These are phyloP conservation scores for Akanthomyces uredinophilus DNA, from an alignment of 2,329 filamentous ascomycete genomes.

Conservation along the genomic window DNA sequence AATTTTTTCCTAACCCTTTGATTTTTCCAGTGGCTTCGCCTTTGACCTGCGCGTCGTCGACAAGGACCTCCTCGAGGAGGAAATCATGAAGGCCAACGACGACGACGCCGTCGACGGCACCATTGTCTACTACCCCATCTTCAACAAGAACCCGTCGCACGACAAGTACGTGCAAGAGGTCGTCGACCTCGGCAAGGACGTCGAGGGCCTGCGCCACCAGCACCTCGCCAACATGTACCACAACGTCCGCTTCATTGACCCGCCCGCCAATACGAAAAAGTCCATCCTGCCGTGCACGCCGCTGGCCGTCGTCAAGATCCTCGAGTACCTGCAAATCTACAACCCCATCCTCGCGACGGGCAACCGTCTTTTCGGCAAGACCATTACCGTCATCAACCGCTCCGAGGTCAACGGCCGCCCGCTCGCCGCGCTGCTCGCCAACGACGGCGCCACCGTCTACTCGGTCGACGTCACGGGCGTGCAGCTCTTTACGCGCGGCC, in stretches of 20 bases:
- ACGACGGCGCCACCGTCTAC: slow-evolving; percentile 93
- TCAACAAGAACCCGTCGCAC: slow-evolving; percentile 70
- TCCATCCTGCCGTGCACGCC: slow-evolving; percentile 94
- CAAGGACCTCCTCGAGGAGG: slow-evolving; percentile 86
- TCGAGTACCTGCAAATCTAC: slow-evolving; percentile 94
- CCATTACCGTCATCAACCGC: slow-evolving; percentile 93
- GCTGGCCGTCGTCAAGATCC: slow-evolving; percentile 91
- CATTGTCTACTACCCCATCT: slow-evolving; percentile 98
- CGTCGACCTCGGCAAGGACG: slow-evolving; percentile 83
- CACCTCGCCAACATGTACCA: slow-evolving; percentile 99
- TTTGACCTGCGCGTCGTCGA: slow-evolving; percentile 81
- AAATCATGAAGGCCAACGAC: slow-evolving; percentile 77
- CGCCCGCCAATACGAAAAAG: slow-evolving; percentile 71
- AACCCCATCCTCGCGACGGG: slow-evolving; percentile 90
- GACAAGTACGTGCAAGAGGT: slow-evolving; percentile 96
- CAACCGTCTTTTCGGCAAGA: slow-evolving; percentile 88
- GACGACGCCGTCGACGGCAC: slow-evolving; percentile 77
- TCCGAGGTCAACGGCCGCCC: slow-evolving; percentile 94
- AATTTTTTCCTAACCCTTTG: too few relatives aligned
- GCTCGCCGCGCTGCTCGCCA: slow-evolving; percentile 85
- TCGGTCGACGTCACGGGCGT: slow-evolving; percentile 89
- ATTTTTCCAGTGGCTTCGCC: slow-evolving; percentile 75
- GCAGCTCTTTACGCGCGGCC: slow-evolving; percentile 85
- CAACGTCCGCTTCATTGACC: slow-evolving; percentile 91
- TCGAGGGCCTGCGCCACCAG: slow-evolving; percentile 88